Conservation (phyloP, 192 early-diverging fungal genomes). For the Phycomyces blakesleeanus region DNA sequence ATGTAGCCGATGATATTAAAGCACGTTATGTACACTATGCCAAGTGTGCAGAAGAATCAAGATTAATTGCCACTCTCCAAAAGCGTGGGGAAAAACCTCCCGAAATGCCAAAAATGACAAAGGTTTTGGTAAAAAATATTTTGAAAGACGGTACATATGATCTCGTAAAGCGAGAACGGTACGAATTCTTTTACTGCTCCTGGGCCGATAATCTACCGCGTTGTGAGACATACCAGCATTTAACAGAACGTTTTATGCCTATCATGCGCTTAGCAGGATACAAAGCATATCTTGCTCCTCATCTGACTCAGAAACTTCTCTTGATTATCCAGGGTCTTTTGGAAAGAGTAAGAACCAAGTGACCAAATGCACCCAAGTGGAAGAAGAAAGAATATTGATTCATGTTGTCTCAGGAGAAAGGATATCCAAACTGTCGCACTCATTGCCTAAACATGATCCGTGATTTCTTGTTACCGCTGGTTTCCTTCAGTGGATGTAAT, state of each 20-base stretch:
- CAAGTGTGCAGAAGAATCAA: constrained; percentile 18
- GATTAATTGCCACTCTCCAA: constrained; percentile 8
- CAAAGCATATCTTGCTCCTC: constrained; percentile 34
- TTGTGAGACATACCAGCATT: constrained; percentile 25
- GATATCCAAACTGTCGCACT: constrained; percentile 3
- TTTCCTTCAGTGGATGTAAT: constrained; percentile 59
- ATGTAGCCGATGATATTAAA: constrained; percentile 32
- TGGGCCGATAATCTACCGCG: constrained; percentile 51
- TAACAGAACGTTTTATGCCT: constrained; percentile 34
- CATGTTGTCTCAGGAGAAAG: not conserved
- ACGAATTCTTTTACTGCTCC: constrained; percentile 56
- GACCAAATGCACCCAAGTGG: not conserved
- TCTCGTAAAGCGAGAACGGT: constrained; percentile 24
- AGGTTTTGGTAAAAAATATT: constrained; percentile 6
- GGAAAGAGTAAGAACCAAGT: constrained; percentile 11
- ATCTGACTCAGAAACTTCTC: constrained; percentile 22
- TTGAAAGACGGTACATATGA: constrained; percentile 10
- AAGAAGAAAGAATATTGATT: not conserved
- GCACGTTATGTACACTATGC: constrained; percentile 20
- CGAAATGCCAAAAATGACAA: constrained; percentile 11
- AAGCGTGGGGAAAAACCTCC: not conserved
- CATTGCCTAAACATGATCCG: constrained; percentile 23
- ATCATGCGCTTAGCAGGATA: constrained; percentile 42
- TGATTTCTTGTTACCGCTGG: constrained; percentile 57
- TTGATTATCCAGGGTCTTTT: constrained; percentile 8